Percentiles rank a stretch among this genome's conserved stretches.
These are phyloP conservation scores for Claviceps monticola DNA, from an alignment of 2,329 filamentous ascomycete genomes.

Conservation along the genomic window DNA sequence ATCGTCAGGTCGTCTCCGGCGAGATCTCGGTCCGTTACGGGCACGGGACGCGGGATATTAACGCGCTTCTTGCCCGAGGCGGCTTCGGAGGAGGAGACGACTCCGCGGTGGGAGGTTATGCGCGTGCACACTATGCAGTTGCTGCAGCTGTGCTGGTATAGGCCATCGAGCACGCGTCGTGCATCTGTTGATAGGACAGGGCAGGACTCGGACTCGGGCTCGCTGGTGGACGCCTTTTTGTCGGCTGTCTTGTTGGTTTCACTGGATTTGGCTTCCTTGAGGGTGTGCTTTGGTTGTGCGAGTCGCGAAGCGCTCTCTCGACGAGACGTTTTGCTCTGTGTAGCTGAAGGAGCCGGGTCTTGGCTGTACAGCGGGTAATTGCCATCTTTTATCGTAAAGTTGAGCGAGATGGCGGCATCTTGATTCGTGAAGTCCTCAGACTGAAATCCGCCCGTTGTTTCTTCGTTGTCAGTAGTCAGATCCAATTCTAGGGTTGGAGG, in stretches of 20 bases:
- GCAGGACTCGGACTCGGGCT: conserved; percentile 19
- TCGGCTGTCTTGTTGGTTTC: conserved; percentile 13
- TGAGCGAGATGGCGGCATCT: conserved; percentile 20
- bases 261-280: conserved; percentile 12
- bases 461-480: conserved; percentile 18
- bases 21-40: conserved; percentile 47
- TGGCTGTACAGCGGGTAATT: conserved; percentile 6
- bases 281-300: conserved; percentile 11
- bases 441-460: conserved; percentile 21
- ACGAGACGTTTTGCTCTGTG: conserved; percentile 14
- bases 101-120: conserved; percentile 31
- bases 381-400: conserved; percentile 12
- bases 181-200: conserved; percentile 38
- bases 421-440: conserved; percentile 20
- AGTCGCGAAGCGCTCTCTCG: conserved; percentile 13
- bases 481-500: conserved; percentile 13
- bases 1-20: conserved; percentile 38
- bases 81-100: conserved; percentile 23
- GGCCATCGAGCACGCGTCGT: conserved; percentile 36
- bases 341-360: conserved; percentile 6
- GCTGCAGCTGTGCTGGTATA: conserved; percentile 39
- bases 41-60: conserved; percentile 48
- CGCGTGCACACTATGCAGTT: conserved; percentile 46
- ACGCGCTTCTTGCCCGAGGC: conserved; percentile 41
- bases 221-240: conserved; percentile 5